Evolutionary conservation across 2,329 filamentous ascomycete species (phyloP).

Genomic region (Diplocarpon rosae): DNA sequence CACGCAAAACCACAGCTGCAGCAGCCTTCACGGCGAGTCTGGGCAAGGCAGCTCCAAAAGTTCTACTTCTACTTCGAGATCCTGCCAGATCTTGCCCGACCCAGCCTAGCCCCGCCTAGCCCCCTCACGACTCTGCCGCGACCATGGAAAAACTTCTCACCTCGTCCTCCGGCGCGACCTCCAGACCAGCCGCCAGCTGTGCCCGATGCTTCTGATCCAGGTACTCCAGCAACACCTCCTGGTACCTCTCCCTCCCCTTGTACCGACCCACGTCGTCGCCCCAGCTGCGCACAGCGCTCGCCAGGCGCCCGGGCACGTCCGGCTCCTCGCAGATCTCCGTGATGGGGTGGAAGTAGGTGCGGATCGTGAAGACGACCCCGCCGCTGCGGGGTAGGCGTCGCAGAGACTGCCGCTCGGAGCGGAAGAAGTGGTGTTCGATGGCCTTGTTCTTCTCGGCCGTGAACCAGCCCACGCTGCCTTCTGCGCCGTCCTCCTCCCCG

Average conservation of each 20-base stretch:
- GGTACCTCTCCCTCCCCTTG: constrained; percentile 68
- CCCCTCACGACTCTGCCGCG: background rate
- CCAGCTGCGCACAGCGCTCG: constrained; percentile 73
- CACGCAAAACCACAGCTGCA: too few relatives aligned
- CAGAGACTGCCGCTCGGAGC: constrained; percentile 54
- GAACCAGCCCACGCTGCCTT: constrained; percentile 51
- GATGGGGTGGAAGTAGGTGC: constrained; percentile 51
- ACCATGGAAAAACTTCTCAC: constrained; percentile 52
- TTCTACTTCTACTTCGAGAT: too few relatives aligned
- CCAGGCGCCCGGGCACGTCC: constrained; percentile 67
- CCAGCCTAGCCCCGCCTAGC: too few relatives aligned
- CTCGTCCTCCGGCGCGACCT: constrained; percentile 49
- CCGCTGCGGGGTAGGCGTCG: constrained; percentile 43
- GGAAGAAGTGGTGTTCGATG: constrained; percentile 64
- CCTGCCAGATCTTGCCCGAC: too few relatives aligned
- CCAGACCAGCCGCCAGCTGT: constrained; percentile 57
- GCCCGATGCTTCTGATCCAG: constrained; percentile 63
- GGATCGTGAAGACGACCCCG: constrained; percentile 50
- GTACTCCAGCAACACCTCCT: constrained; percentile 62
- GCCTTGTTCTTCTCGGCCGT: constrained; percentile 65
- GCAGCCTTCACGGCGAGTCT: too few relatives aligned
- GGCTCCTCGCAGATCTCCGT: constrained; percentile 47
- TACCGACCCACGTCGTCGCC: constrained; percentile 65
- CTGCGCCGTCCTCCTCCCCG: constrained; percentile 54
- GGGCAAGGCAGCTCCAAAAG: too few relatives aligned